phyloP scores from a whole-genome alignment of 2,329 filamentous ascomycete genomes.

The Lecanicillium sp. region DNA sequence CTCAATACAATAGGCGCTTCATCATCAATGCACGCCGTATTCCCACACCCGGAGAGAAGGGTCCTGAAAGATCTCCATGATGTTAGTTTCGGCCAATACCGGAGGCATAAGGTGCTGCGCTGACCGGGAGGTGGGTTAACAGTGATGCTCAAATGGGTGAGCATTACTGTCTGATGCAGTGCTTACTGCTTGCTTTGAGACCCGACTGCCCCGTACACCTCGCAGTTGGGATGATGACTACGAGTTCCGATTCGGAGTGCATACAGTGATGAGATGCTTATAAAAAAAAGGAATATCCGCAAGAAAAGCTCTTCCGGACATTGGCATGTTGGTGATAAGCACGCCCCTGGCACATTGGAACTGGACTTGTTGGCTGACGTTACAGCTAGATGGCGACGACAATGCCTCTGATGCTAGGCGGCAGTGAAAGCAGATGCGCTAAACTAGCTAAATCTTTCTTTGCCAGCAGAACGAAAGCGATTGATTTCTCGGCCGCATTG shows the following conservation, averaged over 20 bases:
- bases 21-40: neutral
- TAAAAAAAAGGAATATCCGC: neutral
- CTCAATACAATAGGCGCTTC: neutral
- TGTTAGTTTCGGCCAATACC: conserved; percentile 5
- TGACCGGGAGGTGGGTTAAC: neutral
- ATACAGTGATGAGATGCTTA: neutral
- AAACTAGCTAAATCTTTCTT: neutral
- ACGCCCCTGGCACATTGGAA: neutral
- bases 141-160: neutral
- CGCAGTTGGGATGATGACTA: neutral
- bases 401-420: neutral
- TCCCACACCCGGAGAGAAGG: neutral
- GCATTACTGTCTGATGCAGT: neutral
- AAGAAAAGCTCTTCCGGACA: too few species aligned
- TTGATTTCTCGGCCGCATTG: too few species aligned
- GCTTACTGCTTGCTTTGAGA: neutral
- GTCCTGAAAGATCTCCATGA: neutral
- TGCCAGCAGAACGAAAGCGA: neutral
- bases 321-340: neutral
- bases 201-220: neutral
- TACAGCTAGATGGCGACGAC: neutral
- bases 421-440: neutral
- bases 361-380: neutral
- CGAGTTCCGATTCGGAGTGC: neutral
- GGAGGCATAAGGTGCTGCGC: neutral